Conservation (phyloP, 257 asterid genomes). For the Solanum pimpinellifolium region DNA sequence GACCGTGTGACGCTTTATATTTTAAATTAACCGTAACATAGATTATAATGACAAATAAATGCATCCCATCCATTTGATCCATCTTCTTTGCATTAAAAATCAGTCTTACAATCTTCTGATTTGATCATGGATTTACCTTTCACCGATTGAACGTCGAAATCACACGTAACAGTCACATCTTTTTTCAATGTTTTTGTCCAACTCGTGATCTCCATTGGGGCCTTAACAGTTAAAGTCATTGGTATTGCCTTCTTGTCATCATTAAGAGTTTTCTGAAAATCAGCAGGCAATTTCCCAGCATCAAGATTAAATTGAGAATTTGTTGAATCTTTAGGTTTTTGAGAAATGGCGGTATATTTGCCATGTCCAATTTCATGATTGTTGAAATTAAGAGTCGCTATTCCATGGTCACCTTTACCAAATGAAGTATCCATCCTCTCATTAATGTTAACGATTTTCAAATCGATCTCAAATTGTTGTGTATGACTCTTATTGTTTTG, state of each 20-base stretch:
- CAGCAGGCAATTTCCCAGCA: conserved; percentile 14
- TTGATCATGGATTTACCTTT: conserved; percentile 15
- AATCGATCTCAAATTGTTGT: conserved; percentile 14
- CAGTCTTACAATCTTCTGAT: conserved; percentile 28
- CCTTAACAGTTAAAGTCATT: conserved; percentile 15
- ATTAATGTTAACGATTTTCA: conserved; percentile 23
- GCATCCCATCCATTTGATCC: neutral
- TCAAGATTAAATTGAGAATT: conserved; percentile 6
- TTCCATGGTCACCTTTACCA: conserved; percentile 9
- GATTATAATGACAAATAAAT: neutral
- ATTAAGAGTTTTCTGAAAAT: neutral
- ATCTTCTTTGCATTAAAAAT: neutral
- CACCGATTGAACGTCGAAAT: conserved; percentile 31
- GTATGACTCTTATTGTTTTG: neutral
- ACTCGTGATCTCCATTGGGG: conserved; percentile 28
- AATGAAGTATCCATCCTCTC: conserved; percentile 18
- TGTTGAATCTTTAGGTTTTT: neutral
- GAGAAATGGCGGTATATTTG: neutral
- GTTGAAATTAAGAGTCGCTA: conserved; percentile 18
- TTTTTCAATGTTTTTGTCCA: conserved; percentile 17
- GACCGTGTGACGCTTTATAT: neutral
- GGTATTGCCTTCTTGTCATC: conserved; percentile 12
- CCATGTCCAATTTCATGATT: conserved; percentile 31
- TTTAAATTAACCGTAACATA: neutral
- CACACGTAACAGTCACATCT: conserved; percentile 24